Evolutionary conservation across 225 moss, liverwort and hornwort species (phyloP).

Genomic region (Antitrichia curtipendula): DNA sequence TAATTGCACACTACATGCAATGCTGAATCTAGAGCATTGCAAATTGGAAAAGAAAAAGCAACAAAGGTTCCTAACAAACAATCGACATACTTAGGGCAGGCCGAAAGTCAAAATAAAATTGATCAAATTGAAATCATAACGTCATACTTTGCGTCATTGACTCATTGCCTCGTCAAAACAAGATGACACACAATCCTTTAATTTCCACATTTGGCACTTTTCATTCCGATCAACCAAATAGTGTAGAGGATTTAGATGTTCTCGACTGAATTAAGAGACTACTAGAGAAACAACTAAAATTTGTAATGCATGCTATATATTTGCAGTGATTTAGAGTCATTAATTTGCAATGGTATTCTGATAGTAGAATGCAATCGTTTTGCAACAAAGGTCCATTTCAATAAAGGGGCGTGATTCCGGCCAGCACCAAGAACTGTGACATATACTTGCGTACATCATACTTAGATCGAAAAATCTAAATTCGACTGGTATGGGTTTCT

Average conservation of each 20-base stretch:
- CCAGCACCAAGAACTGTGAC: neutral
- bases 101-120: neutral
- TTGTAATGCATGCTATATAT: neutral
- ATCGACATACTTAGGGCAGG: neutral
- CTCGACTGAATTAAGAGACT: too few relatives aligned
- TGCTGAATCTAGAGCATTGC: neutral
- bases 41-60: neutral
- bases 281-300: neutral
- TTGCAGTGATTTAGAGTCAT: neutral
- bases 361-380: neutral
- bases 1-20: neutral
- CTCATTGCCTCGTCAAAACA: too few relatives aligned
- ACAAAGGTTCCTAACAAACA: neutral
- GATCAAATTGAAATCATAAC: neutral
- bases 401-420: neutral
- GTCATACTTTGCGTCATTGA: neutral
- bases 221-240: neutral
- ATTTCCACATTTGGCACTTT: neutral
- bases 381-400: neutral
- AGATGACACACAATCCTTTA: neutral
- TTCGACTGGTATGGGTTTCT: neutral
- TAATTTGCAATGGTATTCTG: neutral
- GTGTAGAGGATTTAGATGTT: neutral
- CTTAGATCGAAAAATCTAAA: neutral
- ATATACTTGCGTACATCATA: neutral